Base-by-base conservation (phyloP, 768 basidiomycete species). In the Amanita phalloides region DNA sequence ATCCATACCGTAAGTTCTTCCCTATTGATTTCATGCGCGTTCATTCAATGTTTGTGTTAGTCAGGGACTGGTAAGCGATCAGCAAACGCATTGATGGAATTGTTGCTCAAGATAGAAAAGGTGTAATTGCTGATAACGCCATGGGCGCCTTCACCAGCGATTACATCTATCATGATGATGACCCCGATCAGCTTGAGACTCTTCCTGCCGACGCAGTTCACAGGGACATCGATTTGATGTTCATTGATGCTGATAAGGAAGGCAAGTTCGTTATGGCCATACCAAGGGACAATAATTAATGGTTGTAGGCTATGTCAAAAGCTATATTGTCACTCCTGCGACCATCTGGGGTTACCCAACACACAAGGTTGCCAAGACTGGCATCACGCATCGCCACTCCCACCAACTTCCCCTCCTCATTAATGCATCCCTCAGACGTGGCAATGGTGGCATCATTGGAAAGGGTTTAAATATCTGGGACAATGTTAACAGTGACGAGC, bases 271-370 rank as follows among this genome's bases (percentile, higher is more conserved):
- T 33, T 21, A 3, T 3, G 7, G 21, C 4, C 26, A 37, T 35
- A 28, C 4, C 41, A 42, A 36, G 37, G 14, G 35, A 45, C 25
- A 32, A 7, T 23, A 7, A 33, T 45, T 43, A 1, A 8, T 14
- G 23, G 39, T 42, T 37, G 2, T 52, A 77, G 80, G 75, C 8
- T 78, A 78, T 55, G 66, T 74, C 41, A 74, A 67, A 56, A 69
- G 68, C 1, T 75, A 78, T 61, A 75, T 81, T 4, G 60, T 82
- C 21, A 58, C 73, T 8, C 78, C 79, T 1, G 69, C 73, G 3
- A 79, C 81, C 0, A 78, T 89, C 30, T 87, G 77, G 56, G 82
- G 79, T 41, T 64, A 78, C 32, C 75, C 79, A 1, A 61, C 59
- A 5, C 73, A 72, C 6, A 61, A 59, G 4, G 68, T 85, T 23